Evolutionary conservation across 2,329 filamentous ascomycete species (phyloP).

Genomic region (Boeremia exigua): DNA sequence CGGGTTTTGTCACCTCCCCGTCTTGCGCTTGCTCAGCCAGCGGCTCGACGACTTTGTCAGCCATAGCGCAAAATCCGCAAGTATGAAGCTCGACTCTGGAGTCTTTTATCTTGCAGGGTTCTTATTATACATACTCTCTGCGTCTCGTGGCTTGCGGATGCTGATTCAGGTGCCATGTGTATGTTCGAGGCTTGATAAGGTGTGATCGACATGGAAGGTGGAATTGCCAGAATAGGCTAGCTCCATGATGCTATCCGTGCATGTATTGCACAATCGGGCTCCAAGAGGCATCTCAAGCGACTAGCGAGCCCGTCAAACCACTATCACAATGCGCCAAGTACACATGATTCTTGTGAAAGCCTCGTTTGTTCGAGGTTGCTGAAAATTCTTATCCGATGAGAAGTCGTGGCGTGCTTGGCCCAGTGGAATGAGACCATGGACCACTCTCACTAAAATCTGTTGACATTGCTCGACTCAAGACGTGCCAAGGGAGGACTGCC

Average conservation of each 20-base stretch:
- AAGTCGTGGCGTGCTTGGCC: not conserved
- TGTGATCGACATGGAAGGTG: not conserved
- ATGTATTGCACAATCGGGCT: constrained; percentile 3
- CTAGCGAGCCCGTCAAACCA: not conserved
- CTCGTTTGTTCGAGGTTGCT: not conserved
- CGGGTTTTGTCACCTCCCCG: constrained; percentile 8
- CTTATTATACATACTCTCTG: not conserved
- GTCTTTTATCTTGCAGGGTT: not conserved
- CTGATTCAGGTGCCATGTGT: not conserved
- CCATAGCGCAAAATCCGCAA: constrained; percentile 9
- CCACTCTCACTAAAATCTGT: not conserved
- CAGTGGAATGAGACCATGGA: not conserved
- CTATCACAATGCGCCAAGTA: not conserved
- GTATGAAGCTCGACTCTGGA: not conserved
- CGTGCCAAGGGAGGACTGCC: not conserved
- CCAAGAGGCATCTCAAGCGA: constrained; percentile 2
- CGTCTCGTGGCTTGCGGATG: not conserved
- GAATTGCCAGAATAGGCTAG: constrained; percentile 2
- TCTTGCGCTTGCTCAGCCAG: constrained; percentile 16
- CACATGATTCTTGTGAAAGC: not conserved
- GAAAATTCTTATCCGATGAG: not conserved
- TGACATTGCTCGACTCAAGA: not conserved
- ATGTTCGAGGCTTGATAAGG: constrained; percentile 1
- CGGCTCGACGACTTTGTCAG: constrained; percentile 22
- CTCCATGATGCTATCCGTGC: not conserved